These are phyloP conservation scores for Pestalotiopsis sp. DNA, from an alignment of 2,329 filamentous ascomycete genomes.

Conservation along the genomic window DNA sequence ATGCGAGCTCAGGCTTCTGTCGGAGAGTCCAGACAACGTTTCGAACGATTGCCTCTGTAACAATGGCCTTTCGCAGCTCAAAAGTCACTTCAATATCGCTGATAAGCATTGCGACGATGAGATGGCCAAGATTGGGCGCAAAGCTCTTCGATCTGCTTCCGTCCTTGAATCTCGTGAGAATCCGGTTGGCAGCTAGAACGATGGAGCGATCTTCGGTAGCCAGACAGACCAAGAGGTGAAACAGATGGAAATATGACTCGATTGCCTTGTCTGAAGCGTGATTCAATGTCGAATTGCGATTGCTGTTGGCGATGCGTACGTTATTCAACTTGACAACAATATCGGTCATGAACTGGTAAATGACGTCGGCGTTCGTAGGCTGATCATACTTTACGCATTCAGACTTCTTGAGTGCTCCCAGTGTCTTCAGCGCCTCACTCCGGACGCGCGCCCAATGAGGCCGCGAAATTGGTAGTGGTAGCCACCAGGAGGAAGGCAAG, in stretches of 20 bases:
- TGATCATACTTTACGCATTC: slow-evolving; percentile 22
- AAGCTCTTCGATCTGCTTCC: slow-evolving; percentile 42
- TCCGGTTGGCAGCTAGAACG: slow-evolving; percentile 41
- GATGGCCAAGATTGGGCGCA: slow-evolving; percentile 50
- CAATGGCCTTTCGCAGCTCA: slow-evolving; percentile 41
- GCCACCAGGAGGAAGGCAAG: slow-evolving; percentile 43
- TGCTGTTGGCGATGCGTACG: slow-evolving; percentile 27
- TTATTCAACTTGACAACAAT: slow-evolving; percentile 51
- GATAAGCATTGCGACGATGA: slow-evolving; percentile 50
- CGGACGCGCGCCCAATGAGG: slow-evolving; percentile 45
- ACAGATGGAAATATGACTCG: slow-evolving; percentile 54
- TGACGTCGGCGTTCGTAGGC: slow-evolving; percentile 33
- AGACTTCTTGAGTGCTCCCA: slow-evolving; percentile 28
- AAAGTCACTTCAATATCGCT: slow-evolving; percentile 43
- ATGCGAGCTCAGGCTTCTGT: slow-evolving; percentile 45
- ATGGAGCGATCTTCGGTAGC: slow-evolving; percentile 39
- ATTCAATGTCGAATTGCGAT: slow-evolving; percentile 40
- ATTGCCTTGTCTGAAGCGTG: slow-evolving; percentile 56
- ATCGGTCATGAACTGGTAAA: slow-evolving; percentile 53
- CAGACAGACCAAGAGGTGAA: slow-evolving; percentile 52
- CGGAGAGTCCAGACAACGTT: slow-evolving; percentile 57
- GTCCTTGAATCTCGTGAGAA: slow-evolving; percentile 38
- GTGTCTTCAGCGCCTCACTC: slow-evolving; percentile 23
- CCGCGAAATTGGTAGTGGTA: slow-evolving; percentile 48
- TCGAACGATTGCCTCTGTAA: slow-evolving; percentile 50